Conservation (phyloP, 768 basidiomycete species). For the Mycena latifolia region DNA sequence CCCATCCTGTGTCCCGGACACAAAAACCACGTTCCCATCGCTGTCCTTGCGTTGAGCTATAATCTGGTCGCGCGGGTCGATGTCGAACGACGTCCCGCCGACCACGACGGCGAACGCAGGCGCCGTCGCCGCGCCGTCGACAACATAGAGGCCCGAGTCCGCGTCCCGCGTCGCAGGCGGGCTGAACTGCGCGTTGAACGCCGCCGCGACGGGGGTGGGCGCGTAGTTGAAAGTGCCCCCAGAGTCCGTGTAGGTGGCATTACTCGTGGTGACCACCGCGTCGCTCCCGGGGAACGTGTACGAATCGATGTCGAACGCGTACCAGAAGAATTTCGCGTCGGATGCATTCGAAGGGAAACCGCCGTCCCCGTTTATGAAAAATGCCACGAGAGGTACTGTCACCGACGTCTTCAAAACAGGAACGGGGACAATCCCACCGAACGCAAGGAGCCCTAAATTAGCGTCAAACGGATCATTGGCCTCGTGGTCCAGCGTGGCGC, state of each 20-base stretch:
- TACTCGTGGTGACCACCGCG: conserved; percentile 11
- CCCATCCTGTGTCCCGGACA: conserved; percentile 5
- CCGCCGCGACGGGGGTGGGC: conserved; percentile 33
- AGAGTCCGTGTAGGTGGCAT: conserved; percentile 13
- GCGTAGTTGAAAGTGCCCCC: conserved; percentile 35
- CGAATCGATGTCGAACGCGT: conserved; percentile 33
- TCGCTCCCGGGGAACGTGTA: conserved; percentile 34
- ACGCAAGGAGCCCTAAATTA: conserved; percentile 34
- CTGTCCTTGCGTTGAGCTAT: conserved; percentile 13
- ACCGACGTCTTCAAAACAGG: conserved; percentile 14
- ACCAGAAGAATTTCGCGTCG: conserved; percentile 23
- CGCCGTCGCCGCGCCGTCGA: conserved; percentile 32
- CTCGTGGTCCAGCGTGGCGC: conserved; percentile 27
- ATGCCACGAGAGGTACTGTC: conserved; percentile 34
- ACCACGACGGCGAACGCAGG: conserved; percentile 35
- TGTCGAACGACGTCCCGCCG: conserved; percentile 30
- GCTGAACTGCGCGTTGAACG: conserved; percentile 31
- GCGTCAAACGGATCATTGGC: conserved; percentile 26
- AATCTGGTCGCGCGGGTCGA: conserved; percentile 33
- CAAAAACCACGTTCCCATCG: conserved; percentile 6
- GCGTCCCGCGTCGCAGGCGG: conserved; percentile 25
- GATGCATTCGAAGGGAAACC: conserved; percentile 19
- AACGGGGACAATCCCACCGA: conserved; percentile 39
- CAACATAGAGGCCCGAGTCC: conserved; percentile 18
- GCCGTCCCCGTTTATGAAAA: conserved; percentile 13